Percentiles rank a stretch among this genome's conserved stretches.
Evolutionary conservation across 805 yeast genomes (phyloP).

Genomic region (Ogataea nakhonphanomensis): DNA sequence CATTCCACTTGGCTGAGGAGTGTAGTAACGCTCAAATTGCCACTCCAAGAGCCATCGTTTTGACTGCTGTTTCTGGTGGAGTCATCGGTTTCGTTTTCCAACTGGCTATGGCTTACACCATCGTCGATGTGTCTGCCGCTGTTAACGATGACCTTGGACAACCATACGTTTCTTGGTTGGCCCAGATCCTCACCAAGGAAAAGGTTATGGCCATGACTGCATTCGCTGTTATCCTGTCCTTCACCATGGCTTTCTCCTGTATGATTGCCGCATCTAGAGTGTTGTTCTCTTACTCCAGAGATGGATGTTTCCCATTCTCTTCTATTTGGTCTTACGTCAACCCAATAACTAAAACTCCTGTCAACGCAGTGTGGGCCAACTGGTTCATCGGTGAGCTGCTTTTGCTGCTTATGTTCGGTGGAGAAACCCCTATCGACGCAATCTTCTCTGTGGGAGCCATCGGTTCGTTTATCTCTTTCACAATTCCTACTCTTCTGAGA

Average conservation of each 20-base stretch:
- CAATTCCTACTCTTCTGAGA: slow-evolving; percentile 56
- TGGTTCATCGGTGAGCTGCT: slow-evolving; percentile 51
- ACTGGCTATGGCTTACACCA: slow-evolving; percentile 58
- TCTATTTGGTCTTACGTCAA: slow-evolving; percentile 47
- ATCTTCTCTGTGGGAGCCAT: slow-evolving; percentile 72
- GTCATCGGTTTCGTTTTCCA: slow-evolving; percentile 52
- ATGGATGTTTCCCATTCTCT: slow-evolving; percentile 64
- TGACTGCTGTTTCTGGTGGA: slow-evolving; percentile 55
- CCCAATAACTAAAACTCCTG: slow-evolving; percentile 53
- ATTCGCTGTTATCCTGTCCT: slow-evolving; percentile 40
- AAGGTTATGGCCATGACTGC: slow-evolving; percentile 41
- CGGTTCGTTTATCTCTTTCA: slow-evolving; percentile 61
- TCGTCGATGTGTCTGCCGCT: slow-evolving; percentile 45
- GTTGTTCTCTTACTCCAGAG: slow-evolving; percentile 63
- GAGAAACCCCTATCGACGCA: slow-evolving; percentile 62
- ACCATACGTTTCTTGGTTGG: slow-evolving; percentile 53
- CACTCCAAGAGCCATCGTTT: slow-evolving; percentile 62
- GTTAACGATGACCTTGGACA: slow-evolving; percentile 52
- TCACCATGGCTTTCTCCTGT: slow-evolving; percentile 50
- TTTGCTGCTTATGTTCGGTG: slow-evolving; percentile 57
- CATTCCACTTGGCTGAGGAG: slow-evolving; percentile 70
- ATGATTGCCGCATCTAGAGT: slow-evolving; percentile 64
- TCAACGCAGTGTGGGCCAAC: slow-evolving; percentile 60
- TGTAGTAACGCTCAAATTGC: slow-evolving; percentile 59
- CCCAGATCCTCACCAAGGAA: slow-evolving; percentile 43